phyloP scores from a whole-genome alignment of 2,329 filamentous ascomycete species.

The Colletotrichum sp. region DNA sequence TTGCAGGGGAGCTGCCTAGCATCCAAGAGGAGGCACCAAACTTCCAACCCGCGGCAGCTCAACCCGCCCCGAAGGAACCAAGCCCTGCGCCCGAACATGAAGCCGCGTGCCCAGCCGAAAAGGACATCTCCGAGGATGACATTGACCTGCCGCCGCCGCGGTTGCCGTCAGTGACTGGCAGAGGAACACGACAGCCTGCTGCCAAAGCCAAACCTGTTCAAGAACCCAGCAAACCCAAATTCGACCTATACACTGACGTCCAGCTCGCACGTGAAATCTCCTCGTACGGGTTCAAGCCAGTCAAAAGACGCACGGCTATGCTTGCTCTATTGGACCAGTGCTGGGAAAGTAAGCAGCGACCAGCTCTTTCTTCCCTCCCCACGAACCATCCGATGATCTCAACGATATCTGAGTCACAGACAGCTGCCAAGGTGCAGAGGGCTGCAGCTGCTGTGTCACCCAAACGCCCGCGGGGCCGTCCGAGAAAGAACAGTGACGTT shows the following conservation, averaged over 20 bases:
- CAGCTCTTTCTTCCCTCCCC: slow-evolving; percentile 26
- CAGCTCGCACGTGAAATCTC: slow-evolving; percentile 68
- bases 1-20: background rate
- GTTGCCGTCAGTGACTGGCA: background rate
- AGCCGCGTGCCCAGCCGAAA: background rate
- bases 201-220: background rate
- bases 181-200: background rate
- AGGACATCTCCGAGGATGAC: background rate
- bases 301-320: slow-evolving; percentile 73
- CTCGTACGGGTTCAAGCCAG: slow-evolving; percentile 74
- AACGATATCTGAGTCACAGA: background rate
- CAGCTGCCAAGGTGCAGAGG: background rate
- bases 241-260: slow-evolving; percentile 63
- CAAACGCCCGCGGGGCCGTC: slow-evolving; percentile 43
- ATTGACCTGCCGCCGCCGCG: background rate
- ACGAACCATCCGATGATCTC: slow-evolving; percentile 11
- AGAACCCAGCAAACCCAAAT: slow-evolving; percentile 53
- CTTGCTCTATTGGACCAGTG: slow-evolving; percentile 73
- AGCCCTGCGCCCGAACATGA: background rate
- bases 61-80: background rate
- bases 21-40: background rate
- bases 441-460: slow-evolving; percentile 26
- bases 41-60: background rate
- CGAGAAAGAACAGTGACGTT: slow-evolving; percentile 32
- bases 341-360: slow-evolving; percentile 63